Conservation (phyloP, 75 land plant species). For the Pinus albicaulis region DNA sequence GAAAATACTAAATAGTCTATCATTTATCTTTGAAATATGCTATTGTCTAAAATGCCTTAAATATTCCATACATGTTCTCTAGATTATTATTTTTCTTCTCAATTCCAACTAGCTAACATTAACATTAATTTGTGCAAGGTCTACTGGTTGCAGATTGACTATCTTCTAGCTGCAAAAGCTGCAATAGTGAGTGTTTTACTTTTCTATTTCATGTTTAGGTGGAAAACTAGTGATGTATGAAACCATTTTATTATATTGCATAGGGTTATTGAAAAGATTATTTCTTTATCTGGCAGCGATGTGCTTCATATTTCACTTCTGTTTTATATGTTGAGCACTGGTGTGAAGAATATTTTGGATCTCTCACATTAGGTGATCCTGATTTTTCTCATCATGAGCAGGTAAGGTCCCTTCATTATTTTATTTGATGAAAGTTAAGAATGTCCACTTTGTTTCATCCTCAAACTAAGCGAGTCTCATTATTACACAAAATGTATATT, state of each 20-base stretch:
- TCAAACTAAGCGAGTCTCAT: too few relatives aligned
- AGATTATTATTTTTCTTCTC: too few relatives aligned
- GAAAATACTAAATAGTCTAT: too few relatives aligned
- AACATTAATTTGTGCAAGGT: slow-evolving; percentile 40
- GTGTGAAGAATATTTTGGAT: slow-evolving; percentile 88
- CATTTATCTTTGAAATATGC: too few relatives aligned
- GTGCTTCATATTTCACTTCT: slow-evolving; percentile 88
- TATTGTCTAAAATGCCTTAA: too few relatives aligned
- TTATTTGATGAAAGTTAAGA: not conserved
- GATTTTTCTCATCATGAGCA: slow-evolving; percentile 72
- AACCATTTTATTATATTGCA: not conserved
- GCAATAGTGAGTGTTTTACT: slow-evolving; percentile 70
- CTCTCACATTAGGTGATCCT: slow-evolving; percentile 72
- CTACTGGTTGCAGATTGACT: slow-evolving; percentile 93
- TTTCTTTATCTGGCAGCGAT: slow-evolving; percentile 44
- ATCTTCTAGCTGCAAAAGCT: slow-evolving; percentile 78
- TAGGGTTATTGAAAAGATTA: not conserved
- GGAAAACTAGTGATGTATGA: not conserved
- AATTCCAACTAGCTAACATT: not conserved
- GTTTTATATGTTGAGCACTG: slow-evolving; percentile 91
- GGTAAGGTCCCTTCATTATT: slow-evolving; percentile 24
- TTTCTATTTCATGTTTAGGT: not conserved
- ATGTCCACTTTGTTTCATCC: not conserved
- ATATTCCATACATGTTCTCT: too few relatives aligned
- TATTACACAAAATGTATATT: too few relatives aligned